Conservation (phyloP, 345 rosid genomes). For the Gossypium longicalyx region DNA sequence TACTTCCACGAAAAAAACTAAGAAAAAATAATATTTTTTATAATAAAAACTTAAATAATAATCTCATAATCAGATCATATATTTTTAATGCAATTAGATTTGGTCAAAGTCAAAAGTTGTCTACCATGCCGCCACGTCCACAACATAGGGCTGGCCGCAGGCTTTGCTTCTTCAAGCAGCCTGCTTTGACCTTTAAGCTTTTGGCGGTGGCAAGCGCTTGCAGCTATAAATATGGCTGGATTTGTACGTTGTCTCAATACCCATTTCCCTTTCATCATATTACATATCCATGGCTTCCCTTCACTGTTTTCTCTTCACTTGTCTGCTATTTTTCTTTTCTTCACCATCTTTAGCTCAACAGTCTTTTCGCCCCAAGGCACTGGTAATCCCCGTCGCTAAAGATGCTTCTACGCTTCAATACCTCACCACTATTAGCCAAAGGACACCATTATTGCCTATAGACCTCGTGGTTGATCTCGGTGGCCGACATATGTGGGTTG, state of each 20-base stretch:
- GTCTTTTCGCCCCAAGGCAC: conserved; percentile 65
- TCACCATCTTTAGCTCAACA: conserved; percentile 31
- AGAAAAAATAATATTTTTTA: background rate
- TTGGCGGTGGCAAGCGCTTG: background rate
- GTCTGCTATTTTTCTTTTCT: conserved; percentile 12
- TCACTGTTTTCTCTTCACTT: conserved; percentile 7
- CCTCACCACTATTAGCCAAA: conserved; percentile 43
- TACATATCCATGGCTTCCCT: background rate
- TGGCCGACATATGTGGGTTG: conserved; percentile 60
- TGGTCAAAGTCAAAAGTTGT: background rate
- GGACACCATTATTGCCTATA: conserved; percentile 51
- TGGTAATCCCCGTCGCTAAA: conserved; percentile 50
- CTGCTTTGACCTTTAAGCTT: background rate
- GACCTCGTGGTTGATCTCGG: conserved; percentile 60
- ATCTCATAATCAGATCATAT: background rate
- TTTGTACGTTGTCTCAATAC: background rate
- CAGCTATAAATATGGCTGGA: conserved; percentile 10
- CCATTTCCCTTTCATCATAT: conserved; percentile 1
- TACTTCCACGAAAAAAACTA: background rate
- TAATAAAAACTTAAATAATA: background rate
- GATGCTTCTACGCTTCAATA: conserved; percentile 63
- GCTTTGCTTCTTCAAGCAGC: background rate
- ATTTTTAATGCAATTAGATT: background rate
- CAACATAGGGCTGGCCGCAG: background rate
- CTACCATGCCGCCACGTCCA: background rate